Conservation (phyloP, 1,284 basidiomycete species). For the Mycena citricolor region DNA sequence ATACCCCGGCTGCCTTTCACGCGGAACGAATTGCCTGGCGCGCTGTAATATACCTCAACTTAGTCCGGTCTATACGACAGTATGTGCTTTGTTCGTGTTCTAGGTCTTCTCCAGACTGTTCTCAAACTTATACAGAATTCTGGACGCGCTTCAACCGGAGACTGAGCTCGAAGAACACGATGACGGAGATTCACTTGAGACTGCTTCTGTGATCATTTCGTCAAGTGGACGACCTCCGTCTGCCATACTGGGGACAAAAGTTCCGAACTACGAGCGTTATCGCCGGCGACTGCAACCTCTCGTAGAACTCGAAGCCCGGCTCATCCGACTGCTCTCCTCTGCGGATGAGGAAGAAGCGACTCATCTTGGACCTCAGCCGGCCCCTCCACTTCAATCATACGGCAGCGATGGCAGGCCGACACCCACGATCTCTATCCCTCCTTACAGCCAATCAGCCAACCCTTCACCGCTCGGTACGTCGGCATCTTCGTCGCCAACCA, state of each 20-base stretch:
- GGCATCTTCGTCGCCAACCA: slow-evolving; percentile 27
- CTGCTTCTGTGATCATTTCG: slow-evolving; percentile 49
- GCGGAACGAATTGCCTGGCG: slow-evolving; percentile 81
- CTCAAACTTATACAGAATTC: slow-evolving; percentile 47
- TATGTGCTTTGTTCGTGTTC: slow-evolving; percentile 30
- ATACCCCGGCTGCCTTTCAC: slow-evolving; percentile 69
- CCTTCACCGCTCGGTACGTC: slow-evolving; percentile 32
- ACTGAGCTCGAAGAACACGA: slow-evolving; percentile 60
- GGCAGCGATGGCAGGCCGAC: slow-evolving; percentile 43
- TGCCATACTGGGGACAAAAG: slow-evolving; percentile 44
- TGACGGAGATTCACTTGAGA: slow-evolving; percentile 40
- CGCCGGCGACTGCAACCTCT: slow-evolving; percentile 61
- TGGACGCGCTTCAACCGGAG: slow-evolving; percentile 73
- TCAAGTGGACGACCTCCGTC: slow-evolving; percentile 45
- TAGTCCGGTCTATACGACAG: slow-evolving; percentile 77
- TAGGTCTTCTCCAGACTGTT: not conserved
- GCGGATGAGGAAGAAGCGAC: slow-evolving; percentile 62
- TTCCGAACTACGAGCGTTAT: slow-evolving; percentile 63
- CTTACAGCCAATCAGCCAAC: slow-evolving; percentile 37
- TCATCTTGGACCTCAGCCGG: slow-evolving; percentile 41
- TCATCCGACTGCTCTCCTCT: slow-evolving; percentile 62
- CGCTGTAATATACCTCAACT: slow-evolving; percentile 80
- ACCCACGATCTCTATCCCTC: slow-evolving; percentile 50
- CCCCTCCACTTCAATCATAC: slow-evolving; percentile 27
- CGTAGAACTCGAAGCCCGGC: slow-evolving; percentile 61